Conservation (phyloP, 805 yeast species). For the Metschnikowia anglica region DNA sequence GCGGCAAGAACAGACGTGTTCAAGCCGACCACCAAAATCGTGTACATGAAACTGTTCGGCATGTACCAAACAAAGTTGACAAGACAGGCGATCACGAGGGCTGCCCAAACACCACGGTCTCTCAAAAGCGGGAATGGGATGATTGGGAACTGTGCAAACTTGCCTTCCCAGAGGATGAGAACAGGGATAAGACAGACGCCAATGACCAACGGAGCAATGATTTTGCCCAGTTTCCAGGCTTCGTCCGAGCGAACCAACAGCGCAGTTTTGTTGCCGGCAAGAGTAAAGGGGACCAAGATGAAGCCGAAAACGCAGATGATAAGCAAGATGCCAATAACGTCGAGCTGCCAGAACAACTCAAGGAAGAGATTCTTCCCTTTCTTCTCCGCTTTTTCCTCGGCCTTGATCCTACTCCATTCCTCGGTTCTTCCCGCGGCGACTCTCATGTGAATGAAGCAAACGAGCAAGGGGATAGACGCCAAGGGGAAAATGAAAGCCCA, state of each 20-base stretch:
- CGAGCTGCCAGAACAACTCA: constrained; percentile 60
- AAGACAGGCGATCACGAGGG: constrained; percentile 57
- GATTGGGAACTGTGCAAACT: constrained; percentile 59
- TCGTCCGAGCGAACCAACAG: constrained; percentile 26
- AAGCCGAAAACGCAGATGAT: constrained; percentile 59
- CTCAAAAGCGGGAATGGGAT: constrained; percentile 56
- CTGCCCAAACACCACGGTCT: constrained; percentile 74
- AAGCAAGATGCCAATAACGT: constrained; percentile 59
- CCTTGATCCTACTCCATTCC: constrained; percentile 46
- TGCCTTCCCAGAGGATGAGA: constrained; percentile 59
- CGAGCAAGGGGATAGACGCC: constrained; percentile 57
- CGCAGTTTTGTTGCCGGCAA: constrained; percentile 51
- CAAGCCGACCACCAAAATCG: constrained; percentile 64
- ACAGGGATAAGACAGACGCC: constrained; percentile 62
- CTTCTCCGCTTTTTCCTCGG: constrained; percentile 37
- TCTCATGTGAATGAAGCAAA: constrained; percentile 56
- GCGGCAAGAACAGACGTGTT: constrained; percentile 60
- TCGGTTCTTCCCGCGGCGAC: constrained; percentile 50
- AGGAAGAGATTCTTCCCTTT: constrained; percentile 20
- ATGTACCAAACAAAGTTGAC: constrained; percentile 63
- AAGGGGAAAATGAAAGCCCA: constrained; percentile 78
- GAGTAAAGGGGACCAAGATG: constrained; percentile 68
- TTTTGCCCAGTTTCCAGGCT: constrained; percentile 57
- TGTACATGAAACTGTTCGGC: constrained; percentile 68
- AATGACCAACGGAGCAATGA: constrained; percentile 68